phyloP scores from a whole-genome alignment of 495 filamentous ascomycete species.

The Podospora anserina region DNA sequence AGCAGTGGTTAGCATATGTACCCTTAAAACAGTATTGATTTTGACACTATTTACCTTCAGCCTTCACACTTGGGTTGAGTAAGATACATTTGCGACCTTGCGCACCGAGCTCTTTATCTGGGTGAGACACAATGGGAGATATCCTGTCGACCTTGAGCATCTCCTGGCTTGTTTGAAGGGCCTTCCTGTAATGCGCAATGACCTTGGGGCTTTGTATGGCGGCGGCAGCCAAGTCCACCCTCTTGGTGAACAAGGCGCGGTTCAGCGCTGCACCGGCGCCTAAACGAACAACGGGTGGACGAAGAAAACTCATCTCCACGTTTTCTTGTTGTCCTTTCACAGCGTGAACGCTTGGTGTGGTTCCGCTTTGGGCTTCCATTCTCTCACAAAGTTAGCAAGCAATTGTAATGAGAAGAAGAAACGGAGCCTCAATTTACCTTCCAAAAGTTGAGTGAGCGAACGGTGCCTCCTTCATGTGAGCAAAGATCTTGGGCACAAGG shows the following conservation, averaged over 20 bases:
- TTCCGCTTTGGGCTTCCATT: neutral
- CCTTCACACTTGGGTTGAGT: constrained; percentile 63
- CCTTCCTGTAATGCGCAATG: constrained; percentile 63
- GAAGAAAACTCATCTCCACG: constrained; percentile 51
- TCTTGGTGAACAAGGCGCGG: constrained; percentile 75
- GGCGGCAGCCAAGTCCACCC: constrained; percentile 72
- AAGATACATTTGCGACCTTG: constrained; percentile 68
- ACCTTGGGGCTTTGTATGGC: constrained; percentile 65
- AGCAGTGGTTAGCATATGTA: constrained; percentile 10
- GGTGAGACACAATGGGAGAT: constrained; percentile 54
- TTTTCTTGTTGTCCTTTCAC: constrained; percentile 9
- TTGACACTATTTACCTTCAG: constrained; percentile 53
- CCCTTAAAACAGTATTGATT: neutral
- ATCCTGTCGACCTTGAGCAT: constrained; percentile 53
- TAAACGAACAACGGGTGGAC: constrained; percentile 73
- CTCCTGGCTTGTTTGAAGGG: constrained; percentile 56
- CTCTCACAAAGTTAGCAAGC: neutral
- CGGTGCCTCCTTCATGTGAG: neutral
- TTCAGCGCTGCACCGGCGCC: constrained; percentile 67
- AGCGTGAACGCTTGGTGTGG: neutral
- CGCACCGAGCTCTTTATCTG: constrained; percentile 50
- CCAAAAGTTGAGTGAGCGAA: neutral
- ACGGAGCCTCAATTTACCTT: neutral
- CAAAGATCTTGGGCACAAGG: neutral
- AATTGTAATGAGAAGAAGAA: neutral